Evolutionary conservation across 1,284 basidiomycete genomes (phyloP), one percentile per base, ranked within the genome.

Genomic region (Agaricales sp.): DNA sequence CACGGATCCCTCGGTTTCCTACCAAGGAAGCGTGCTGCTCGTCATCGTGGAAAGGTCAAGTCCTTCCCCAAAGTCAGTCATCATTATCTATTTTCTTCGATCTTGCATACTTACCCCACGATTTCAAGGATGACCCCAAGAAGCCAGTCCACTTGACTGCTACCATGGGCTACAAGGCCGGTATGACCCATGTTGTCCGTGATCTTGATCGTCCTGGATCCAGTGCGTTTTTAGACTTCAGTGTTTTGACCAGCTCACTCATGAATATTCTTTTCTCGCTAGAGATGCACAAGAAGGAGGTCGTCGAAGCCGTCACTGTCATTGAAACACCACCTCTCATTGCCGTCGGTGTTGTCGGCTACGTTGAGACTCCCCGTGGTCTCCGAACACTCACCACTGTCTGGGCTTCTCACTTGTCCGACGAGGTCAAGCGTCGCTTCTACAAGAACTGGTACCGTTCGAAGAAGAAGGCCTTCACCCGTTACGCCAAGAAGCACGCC

Each of bases 381-480:
- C 86, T 99, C 57, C 93, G 96, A 63, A 92, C 69, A 50, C 79
- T 77, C 62, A 87, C 73, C 70, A 96, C 71, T 59, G 90, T 80
- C 64, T 98, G 73, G 93, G 91, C 73, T 58, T 93, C 74, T 56
- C 87, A 80, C 68, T 87, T 77, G 61, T 92, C 75, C 54, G 91
- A 77, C 66, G 95, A 98, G 70, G 71, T 99, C 67, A 98, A 96
- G 77, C 91, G 96, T 67, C 85, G 96, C 63, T 98, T 99, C 88
- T 97, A 98, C 89, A 97, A 95, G 83, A 99, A 98, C 85, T 99
- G 96, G 96, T 99, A 99, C 82, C 87, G 92, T 62, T 95, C 92
- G 54, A 99, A 99, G 90, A 99, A 98, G 85, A 99, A 99, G 86
- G 95, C 95, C 45, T 98, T 98, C 82, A 98, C 95, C 63, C 86